Conservation (phyloP, 2,329 filamentous ascomycete genomes). For the Xylaria multiplex region DNA sequence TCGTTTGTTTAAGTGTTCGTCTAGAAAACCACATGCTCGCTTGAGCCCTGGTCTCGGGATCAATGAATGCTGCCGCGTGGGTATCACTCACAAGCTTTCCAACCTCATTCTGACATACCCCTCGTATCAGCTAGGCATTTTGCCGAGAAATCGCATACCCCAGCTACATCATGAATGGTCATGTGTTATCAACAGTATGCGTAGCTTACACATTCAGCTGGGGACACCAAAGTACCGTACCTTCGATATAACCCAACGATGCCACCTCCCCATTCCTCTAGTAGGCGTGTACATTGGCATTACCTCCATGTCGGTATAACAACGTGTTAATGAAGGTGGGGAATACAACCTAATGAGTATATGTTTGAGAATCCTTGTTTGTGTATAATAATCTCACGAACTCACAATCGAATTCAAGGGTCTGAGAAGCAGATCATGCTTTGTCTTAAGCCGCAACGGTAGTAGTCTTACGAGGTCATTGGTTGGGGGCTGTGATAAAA, state of each 20-base stretch:
- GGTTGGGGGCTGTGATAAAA: slow-evolving; percentile 43
- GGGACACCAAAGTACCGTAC: slow-evolving; percentile 42
- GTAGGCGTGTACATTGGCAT: slow-evolving; percentile 17
- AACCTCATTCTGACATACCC: slow-evolving; percentile 9
- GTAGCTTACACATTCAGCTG: slow-evolving; percentile 39
- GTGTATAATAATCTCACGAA: slow-evolving; percentile 36
- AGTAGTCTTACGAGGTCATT: slow-evolving; percentile 43
- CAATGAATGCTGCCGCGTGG: slow-evolving; percentile 6
- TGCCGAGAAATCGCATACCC: slow-evolving; percentile 37
- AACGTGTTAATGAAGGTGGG: slow-evolving; percentile 27
- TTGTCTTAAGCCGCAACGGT: slow-evolving; percentile 48
- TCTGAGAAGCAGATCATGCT: slow-evolving; percentile 44
- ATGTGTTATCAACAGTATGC: slow-evolving; percentile 48
- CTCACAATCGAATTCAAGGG: slow-evolving; percentile 31
- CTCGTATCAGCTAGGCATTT: slow-evolving; percentile 8
- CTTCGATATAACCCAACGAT: slow-evolving; percentile 42
- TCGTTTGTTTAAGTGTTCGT: slow-evolving; percentile 9
- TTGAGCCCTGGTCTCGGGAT: slow-evolving; percentile 7
- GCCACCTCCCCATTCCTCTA: slow-evolving; percentile 36
- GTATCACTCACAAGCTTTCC: slow-evolving; percentile 8
- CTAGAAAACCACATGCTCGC: slow-evolving; percentile 24
- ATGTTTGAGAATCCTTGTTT: slow-evolving; percentile 36
- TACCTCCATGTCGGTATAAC: slow-evolving; percentile 29
- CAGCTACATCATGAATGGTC: slow-evolving; percentile 43
- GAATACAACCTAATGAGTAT: slow-evolving; percentile 27